Evolutionary conservation across 371 early-diverging fungal species (phyloP).

Genomic region (Polyrhizophydium stewartii): DNA sequence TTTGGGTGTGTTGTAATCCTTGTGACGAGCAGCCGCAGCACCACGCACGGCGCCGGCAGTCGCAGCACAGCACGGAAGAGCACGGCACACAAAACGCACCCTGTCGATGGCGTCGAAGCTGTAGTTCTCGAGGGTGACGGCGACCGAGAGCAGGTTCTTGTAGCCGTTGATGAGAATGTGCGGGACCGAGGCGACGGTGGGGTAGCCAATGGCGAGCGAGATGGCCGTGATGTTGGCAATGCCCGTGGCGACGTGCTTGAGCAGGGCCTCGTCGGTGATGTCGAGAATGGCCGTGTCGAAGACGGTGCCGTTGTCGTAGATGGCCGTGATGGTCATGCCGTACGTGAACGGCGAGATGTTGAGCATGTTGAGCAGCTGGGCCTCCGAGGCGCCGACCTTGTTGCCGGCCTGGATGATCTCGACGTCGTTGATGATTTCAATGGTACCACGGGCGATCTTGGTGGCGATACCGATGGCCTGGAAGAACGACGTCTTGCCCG

Average conservation of each 20-base stretch:
- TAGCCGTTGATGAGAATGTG: conserved; percentile 95
- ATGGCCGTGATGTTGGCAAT: conserved; percentile 89
- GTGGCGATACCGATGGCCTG: conserved; percentile 99
- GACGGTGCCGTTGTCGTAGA: conserved; percentile 92
- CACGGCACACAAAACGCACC: conserved; percentile 39
- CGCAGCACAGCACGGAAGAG: no score
- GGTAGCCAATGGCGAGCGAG: conserved; percentile 91
- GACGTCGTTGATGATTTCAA: conserved; percentile 98
- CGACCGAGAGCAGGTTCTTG: conserved; percentile 93
- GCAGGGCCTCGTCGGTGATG: conserved; percentile 82
- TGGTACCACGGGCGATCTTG: conserved; percentile 99
- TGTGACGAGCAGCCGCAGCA: conserved; percentile 6
- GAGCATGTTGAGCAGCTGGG: conserved; percentile 97
- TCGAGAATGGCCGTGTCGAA: conserved; percentile 92
- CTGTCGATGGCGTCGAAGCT: conserved; percentile 88
- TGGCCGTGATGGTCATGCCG: conserved; percentile 92
- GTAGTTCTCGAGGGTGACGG: conserved; percentile 81
- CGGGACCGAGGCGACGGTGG: conserved; percentile 96
- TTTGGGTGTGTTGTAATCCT: not conserved
- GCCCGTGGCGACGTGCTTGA: conserved; percentile 74
- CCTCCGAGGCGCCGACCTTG: conserved; percentile 99
- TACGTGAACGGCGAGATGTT: conserved; percentile 99
- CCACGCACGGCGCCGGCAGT: no score
- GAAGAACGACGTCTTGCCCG: conserved; percentile 99
- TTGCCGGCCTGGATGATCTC: conserved; percentile 86